phyloP scores from a whole-genome alignment of 257 asterid species.

The Plantago elongata region DNA sequence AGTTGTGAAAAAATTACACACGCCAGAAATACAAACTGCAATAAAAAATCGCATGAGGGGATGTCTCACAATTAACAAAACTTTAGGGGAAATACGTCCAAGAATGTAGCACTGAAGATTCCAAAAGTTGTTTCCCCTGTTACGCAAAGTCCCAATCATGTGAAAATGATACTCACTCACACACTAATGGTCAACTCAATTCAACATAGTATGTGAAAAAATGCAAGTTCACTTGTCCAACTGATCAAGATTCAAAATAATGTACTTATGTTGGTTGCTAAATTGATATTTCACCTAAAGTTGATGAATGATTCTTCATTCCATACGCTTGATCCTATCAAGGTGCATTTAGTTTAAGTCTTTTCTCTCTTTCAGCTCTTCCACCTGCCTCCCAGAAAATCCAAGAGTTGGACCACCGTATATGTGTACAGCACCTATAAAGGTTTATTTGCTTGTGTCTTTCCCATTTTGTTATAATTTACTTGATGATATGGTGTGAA shows the following conservation, averaged over 20 bases:
- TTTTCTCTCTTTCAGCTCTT: constrained; percentile 42
- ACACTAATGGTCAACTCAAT: no score
- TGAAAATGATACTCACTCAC: no score
- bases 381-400: constrained; percentile 71
- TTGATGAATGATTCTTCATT: background rate
- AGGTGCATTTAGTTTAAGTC: background rate
- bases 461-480: background rate
- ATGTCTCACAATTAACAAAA: no score
- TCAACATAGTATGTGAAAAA: no score
- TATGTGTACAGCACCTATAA: constrained; percentile 78
- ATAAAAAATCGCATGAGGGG: no score
- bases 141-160: background rate
- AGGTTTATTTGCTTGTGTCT: constrained; percentile 40
- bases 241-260: constrained; percentile 14
- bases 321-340: background rate
- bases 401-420: constrained; percentile 57
- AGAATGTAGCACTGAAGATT: constrained; percentile 31
- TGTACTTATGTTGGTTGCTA: background rate
- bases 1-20: no score
- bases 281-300: constrained; percentile 8
- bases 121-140: constrained; percentile 8
- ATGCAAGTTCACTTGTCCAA: no score
- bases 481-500: no score
- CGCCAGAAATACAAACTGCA: no score
- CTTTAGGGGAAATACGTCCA: no score